These are phyloP conservation scores for Homolaphlyctis polyrhiza DNA, from an alignment of 371 early-diverging fungal species.

Conservation along the genomic window DNA sequence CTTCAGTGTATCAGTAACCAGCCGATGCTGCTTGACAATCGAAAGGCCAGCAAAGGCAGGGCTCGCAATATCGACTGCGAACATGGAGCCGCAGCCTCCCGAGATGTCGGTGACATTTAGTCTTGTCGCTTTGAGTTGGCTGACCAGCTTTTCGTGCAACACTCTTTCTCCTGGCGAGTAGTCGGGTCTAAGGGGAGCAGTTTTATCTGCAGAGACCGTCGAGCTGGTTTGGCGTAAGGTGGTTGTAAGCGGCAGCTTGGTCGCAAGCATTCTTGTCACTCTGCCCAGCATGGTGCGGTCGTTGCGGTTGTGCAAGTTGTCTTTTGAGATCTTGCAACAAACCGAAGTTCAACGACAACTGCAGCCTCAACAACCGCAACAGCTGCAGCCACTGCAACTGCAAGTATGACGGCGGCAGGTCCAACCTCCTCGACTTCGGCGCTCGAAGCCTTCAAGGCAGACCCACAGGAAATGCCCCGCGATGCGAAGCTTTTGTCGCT, in stretches of 20 bases:
- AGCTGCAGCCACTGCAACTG: neutral
- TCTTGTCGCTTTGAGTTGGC: conserved; percentile 60
- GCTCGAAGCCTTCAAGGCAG: neutral
- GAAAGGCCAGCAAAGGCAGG: conserved; percentile 65
- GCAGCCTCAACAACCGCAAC: neutral
- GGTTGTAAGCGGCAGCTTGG: no score
- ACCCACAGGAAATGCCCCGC: conserved; percentile 57
- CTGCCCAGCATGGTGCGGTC: no score
- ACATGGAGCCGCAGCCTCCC: conserved; percentile 94
- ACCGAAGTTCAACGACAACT: neutral
- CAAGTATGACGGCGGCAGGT: no score
- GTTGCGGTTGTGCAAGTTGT: no score
- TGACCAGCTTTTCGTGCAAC: conserved; percentile 64
- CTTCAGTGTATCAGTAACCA: conserved; percentile 80
- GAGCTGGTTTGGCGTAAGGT: no score
- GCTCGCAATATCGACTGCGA: conserved; percentile 78
- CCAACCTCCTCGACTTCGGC: no score
- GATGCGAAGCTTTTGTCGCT: conserved; percentile 92
- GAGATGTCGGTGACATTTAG: conserved; percentile 83
- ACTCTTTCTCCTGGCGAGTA: conserved; percentile 64
- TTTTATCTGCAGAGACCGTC: no score
- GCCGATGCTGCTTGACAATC: conserved; percentile 83
- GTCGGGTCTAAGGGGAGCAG: conserved; percentile 2
- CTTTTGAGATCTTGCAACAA: no score
- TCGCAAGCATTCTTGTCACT: no score